Evolutionary conservation across 2,329 filamentous ascomycete species (phyloP).

Genomic region (Microdochium bolleyi): DNA sequence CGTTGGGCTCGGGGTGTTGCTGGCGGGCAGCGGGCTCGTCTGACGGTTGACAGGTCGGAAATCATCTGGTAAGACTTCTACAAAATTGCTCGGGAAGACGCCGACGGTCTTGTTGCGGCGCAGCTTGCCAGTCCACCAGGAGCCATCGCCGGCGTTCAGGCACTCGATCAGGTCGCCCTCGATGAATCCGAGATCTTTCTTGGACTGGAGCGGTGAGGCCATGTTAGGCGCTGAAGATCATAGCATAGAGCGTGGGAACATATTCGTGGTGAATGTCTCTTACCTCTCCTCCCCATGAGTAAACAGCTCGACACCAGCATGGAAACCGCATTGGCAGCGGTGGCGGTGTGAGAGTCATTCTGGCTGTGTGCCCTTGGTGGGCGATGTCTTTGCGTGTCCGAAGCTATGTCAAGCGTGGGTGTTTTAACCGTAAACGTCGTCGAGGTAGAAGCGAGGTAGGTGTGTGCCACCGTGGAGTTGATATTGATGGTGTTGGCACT

Average conservation of each 20-base stretch:
- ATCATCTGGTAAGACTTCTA: constrained; percentile 76
- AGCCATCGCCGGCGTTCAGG: constrained; percentile 92
- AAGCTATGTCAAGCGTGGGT: no score
- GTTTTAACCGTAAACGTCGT: no score
- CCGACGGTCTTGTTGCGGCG: constrained; percentile 86
- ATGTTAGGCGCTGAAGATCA: not conserved
- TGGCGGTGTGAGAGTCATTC: constrained; percentile 47
- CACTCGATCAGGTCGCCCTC: constrained; percentile 98
- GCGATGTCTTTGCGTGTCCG: not conserved
- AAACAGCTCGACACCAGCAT: constrained; percentile 85
- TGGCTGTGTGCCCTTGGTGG: constrained; percentile 8
- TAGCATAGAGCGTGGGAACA: constrained; percentile 5
- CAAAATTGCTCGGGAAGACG: constrained; percentile 95
- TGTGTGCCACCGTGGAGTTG: no score
- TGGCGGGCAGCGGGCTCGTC: constrained; percentile 50
- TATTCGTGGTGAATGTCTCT: constrained; percentile 6
- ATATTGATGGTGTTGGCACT: no score
- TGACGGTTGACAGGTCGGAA: constrained; percentile 69
- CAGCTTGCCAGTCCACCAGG: constrained; percentile 95
- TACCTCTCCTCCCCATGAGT: constrained; percentile 88
- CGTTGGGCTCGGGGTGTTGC: constrained; percentile 45
- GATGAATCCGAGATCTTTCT: constrained; percentile 91
- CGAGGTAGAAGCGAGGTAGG: no score
- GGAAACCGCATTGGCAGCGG: constrained; percentile 72
- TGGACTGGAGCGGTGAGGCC: constrained; percentile 46